Evolutionary conservation across 2,329 filamentous ascomycete genomes (phyloP).

Genomic region (Thyridium curvatum): DNA sequence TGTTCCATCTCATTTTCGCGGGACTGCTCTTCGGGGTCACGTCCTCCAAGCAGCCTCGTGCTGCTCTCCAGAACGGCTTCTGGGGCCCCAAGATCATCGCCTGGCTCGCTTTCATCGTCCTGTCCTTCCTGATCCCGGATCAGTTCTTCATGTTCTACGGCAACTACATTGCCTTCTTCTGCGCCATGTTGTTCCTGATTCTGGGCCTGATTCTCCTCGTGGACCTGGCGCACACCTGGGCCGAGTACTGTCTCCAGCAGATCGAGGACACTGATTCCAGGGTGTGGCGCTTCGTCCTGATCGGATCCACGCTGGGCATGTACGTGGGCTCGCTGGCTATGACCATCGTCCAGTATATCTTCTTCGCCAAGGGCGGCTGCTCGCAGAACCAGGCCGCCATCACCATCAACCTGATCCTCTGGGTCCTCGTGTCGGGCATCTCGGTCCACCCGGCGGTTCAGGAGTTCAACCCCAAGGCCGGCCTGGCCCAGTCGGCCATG

Average conservation of each 20-base stretch:
- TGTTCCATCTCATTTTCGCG: constrained; percentile 87
- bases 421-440: constrained; percentile 72
- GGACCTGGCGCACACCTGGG: constrained; percentile 94
- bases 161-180: constrained; percentile 82
- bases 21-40: constrained; percentile 79
- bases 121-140: constrained; percentile 95
- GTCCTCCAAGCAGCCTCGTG: constrained; percentile 80
- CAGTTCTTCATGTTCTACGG: constrained; percentile 93
- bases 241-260: constrained; percentile 88
- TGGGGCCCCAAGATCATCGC: constrained; percentile 94
- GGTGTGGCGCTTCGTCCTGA: constrained; percentile 78
- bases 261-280: constrained; percentile 85
- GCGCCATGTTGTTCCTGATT: constrained; percentile 88
- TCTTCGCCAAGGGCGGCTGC: constrained; percentile 78
- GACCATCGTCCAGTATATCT: constrained; percentile 95
- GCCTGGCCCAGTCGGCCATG: constrained; percentile 94
- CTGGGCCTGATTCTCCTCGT: constrained; percentile 89
- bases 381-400: constrained; percentile 97
- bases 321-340: constrained; percentile 85
- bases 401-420: constrained; percentile 83
- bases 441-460: constrained; percentile 89
- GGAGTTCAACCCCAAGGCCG: constrained; percentile 86
- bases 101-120: constrained; percentile 80
- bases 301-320: constrained; percentile 91
- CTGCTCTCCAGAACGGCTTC: constrained; percentile 92